These are phyloP conservation scores for Magnolia kwangsiensis DNA, from an alignment of 164 flowering plant genomes.

Conservation along the genomic window DNA sequence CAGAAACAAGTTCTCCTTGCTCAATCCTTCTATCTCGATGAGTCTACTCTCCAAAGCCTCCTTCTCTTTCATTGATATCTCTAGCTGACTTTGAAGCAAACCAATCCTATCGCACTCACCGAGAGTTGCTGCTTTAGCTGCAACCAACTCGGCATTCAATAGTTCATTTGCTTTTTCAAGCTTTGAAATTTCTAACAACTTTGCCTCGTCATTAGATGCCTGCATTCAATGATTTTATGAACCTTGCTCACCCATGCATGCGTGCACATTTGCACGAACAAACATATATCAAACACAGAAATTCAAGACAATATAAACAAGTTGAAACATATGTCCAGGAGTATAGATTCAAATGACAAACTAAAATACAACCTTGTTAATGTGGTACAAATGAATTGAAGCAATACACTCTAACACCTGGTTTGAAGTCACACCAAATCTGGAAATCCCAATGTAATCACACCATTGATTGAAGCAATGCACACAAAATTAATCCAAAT, in stretches of 20 bases:
- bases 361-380: not conserved
- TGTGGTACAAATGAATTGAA: not conserved
- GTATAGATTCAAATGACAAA: no score
- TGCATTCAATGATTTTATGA: conserved; percentile 27
- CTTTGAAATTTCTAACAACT: conserved; percentile 60
- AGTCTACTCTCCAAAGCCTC: conserved; percentile 57
- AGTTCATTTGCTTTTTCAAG: conserved; percentile 63
- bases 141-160: conserved; percentile 60
- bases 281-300: not conserved
- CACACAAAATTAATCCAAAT: not conserved
- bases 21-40: conserved; percentile 43
- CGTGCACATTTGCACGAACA: no score
- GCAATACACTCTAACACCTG: not conserved
- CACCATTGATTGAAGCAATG: not conserved
- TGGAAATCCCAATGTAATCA: not conserved
- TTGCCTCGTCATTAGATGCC: conserved; percentile 81
- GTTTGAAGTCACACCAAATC: not conserved
- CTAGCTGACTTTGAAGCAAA: conserved; percentile 59
- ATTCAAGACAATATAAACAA: not conserved
- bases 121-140: conserved; percentile 60
- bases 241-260: not conserved
- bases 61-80: conserved; percentile 62
- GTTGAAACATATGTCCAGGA: not conserved
- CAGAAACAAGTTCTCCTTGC: conserved; percentile 57
- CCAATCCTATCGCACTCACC: conserved; percentile 68